phyloP scores from a whole-genome alignment of 2,329 filamentous ascomycete species.

The Dactylellina drechsleri region DNA sequence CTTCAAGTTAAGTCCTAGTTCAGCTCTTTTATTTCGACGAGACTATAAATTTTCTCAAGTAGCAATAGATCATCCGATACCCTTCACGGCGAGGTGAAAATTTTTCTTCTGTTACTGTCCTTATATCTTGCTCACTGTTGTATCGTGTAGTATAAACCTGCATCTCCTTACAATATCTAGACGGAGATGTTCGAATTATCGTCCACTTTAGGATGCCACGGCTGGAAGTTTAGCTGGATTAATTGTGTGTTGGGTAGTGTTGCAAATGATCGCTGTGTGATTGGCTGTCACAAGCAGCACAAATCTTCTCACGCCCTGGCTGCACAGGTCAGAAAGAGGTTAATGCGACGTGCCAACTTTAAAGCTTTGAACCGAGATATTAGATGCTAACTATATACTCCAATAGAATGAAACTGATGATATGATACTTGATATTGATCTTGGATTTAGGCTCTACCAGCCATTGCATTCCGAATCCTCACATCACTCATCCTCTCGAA shows the following conservation, averaged over 20 bases:
- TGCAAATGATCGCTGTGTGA: constrained; percentile 21
- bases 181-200: constrained; percentile 6
- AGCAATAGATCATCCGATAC: no score
- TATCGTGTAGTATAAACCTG: neutral
- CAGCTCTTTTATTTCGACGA: neutral
- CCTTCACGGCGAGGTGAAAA: no score
- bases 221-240: constrained; percentile 9
- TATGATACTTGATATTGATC: neutral
- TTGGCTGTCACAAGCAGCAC: constrained; percentile 21
- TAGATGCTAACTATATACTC: neutral
- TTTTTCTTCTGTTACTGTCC: neutral
- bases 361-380: no score
- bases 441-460: neutral
- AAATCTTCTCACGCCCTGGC: constrained; percentile 22
- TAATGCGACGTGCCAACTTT: neutral
- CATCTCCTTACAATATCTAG: neutral
- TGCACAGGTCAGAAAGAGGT: neutral
- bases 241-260: constrained; percentile 7
- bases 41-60: neutral
- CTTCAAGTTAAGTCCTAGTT: neutral
- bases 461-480: constrained; percentile 68
- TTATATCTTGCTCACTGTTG: neutral
- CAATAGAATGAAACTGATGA: neutral
- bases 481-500: constrained; percentile 74
- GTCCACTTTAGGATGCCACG: constrained; percentile 8